These are phyloP conservation scores for Striga asiatica DNA, from an alignment of 257 asterid genomes.

Conservation along the genomic window DNA sequence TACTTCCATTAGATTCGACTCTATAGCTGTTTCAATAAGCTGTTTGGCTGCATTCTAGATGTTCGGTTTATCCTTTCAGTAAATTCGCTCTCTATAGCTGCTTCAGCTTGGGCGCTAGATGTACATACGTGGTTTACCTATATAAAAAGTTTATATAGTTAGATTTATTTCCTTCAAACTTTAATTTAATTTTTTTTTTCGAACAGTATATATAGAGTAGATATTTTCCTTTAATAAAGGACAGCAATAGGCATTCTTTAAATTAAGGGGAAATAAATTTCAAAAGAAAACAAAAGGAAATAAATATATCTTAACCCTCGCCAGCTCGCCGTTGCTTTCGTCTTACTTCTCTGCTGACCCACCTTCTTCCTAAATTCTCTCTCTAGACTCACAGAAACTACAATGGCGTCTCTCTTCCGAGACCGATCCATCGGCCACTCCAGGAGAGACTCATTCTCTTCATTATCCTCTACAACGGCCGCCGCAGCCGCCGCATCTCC, in stretches of 20 bases:
- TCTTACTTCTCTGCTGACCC: constrained; percentile 16
- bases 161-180: background rate
- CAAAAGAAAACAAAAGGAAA: too few species aligned
- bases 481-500: constrained; percentile 32
- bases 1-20: too few species aligned
- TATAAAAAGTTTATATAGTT: too few species aligned
- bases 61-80: too few species aligned
- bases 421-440: constrained; percentile 72
- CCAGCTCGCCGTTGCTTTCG: background rate
- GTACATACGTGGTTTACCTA: too few species aligned
- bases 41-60: too few species aligned
- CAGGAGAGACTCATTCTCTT: constrained; percentile 45
- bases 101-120: too few species aligned
- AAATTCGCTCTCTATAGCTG: too few species aligned
- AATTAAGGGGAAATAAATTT: too few species aligned
- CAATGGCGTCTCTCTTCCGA: constrained; percentile 95
- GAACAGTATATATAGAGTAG: background rate
- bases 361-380: constrained; percentile 8
- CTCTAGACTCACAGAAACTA: constrained; percentile 1
- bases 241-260: background rate
- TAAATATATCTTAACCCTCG: constrained; percentile 13
- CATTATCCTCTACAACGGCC: constrained; percentile 27
- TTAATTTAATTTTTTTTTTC: background rate
- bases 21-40: too few species aligned
- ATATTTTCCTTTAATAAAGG: background rate